Evolutionary conservation across 257 asterid species (phyloP).

Genomic region (Fraxinus pennsylvanica): DNA sequence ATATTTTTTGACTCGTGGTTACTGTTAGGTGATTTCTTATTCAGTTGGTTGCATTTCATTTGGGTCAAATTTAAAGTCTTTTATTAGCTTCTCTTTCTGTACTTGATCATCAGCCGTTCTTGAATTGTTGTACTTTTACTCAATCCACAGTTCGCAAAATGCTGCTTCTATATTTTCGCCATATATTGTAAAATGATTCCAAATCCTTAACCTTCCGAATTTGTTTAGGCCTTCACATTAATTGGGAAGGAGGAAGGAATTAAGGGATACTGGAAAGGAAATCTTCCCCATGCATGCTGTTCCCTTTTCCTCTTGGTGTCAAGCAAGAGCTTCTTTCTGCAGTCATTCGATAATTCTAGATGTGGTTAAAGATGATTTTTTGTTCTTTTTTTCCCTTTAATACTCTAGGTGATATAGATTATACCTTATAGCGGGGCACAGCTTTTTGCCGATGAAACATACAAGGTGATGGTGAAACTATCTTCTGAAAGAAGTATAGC

Average conservation of each 20-base stretch:
- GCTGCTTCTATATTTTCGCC: neutral
- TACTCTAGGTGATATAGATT: conserved; percentile 74
- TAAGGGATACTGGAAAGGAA: conserved; percentile 98
- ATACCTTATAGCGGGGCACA: conserved; percentile 93
- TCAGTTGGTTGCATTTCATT: neutral
- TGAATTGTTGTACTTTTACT: neutral
- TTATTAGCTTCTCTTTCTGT: neutral
- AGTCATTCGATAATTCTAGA: conserved; percentile 3
- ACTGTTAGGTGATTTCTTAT: neutral
- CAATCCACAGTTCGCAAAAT: neutral
- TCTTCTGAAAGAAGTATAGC: neutral
- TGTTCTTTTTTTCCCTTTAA: too few relatives aligned
- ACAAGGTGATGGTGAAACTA: conserved; percentile 62
- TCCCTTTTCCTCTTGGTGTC: conserved; percentile 20
- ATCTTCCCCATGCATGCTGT: conserved; percentile 96
- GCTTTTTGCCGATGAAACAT: conserved; percentile 88
- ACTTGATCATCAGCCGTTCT: neutral
- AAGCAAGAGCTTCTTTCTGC: conserved; percentile 20
- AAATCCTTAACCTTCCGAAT: conserved; percentile 13
- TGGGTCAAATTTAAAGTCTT: too few relatives aligned
- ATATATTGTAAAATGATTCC: too few relatives aligned
- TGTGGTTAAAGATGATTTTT: neutral
- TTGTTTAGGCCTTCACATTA: conserved; percentile 69
- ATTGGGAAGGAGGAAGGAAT: conserved; percentile 82
- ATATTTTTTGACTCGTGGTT: neutral